Evolutionary conservation across 2,329 filamentous ascomycete genomes (phyloP).

Genomic region (Neofusicoccum cordaticola): DNA sequence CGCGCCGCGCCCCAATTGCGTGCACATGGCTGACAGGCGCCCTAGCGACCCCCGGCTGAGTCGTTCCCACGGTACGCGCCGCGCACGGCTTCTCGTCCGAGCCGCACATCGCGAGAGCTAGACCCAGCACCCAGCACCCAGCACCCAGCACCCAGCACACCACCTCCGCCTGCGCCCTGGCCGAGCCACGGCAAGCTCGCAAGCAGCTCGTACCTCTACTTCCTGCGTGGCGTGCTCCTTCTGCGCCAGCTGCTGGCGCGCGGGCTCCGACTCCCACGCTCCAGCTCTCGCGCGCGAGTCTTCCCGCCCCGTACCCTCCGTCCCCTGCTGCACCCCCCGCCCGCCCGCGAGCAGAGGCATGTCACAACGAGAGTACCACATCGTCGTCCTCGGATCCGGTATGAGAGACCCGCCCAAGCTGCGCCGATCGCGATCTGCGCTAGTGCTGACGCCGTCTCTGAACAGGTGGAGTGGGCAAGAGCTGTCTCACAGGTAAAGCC

Average conservation of each 20-base stretch:
- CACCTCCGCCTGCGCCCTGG: constrained; percentile 12
- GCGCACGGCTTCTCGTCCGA: constrained; percentile 13
- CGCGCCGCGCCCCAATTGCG: constrained; percentile 7
- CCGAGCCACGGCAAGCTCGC: constrained; percentile 1
- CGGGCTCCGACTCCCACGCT: constrained; percentile 1
- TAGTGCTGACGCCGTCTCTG: constrained; percentile 14
- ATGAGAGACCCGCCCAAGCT: constrained; percentile 21
- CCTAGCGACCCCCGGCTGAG: constrained; percentile 16
- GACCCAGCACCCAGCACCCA: constrained; percentile 2
- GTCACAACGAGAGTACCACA: constrained; percentile 44
- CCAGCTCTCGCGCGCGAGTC: neutral
- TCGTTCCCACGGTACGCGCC: constrained; percentile 15
- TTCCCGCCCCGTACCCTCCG: constrained; percentile 5
- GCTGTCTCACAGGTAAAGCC: constrained; percentile 76
- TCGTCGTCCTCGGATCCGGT: constrained; percentile 43
- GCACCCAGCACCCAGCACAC: constrained; percentile 7
- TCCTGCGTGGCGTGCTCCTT: constrained; percentile 14
- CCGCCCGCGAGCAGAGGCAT: constrained; percentile 24
- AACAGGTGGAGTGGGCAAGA: constrained; percentile 84
- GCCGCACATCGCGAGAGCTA: constrained; percentile 16
- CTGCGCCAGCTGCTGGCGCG: constrained; percentile 11
- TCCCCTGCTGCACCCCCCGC: neutral
- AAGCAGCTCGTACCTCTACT: neutral
- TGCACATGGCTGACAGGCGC: constrained; percentile 15
- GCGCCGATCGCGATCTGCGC: constrained; percentile 18